Evolutionary conservation across 2,329 filamentous ascomycete genomes (phyloP).

Genomic region (Pezicula radicicola): DNA sequence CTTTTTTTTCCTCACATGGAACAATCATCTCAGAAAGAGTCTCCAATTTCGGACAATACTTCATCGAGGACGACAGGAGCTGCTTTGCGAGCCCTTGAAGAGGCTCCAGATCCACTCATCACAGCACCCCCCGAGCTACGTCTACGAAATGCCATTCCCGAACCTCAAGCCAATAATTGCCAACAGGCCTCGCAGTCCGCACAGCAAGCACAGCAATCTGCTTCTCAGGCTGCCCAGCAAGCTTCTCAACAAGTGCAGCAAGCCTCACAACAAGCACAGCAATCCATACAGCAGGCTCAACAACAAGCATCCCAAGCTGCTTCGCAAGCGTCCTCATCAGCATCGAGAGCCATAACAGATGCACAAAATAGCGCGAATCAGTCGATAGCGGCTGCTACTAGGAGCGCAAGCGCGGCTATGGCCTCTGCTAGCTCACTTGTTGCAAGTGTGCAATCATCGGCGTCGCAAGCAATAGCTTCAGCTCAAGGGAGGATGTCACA

Average conservation of each 20-base stretch:
- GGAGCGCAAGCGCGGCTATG: background rate
- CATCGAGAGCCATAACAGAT: background rate
- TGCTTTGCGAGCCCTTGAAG: background rate
- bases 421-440: background rate
- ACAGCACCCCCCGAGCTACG: background rate
- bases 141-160: background rate
- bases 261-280: background rate
- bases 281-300: background rate
- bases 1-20: too few species aligned
- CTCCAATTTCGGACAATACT: too few species aligned
- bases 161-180: background rate
- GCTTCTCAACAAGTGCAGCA: background rate
- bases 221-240: background rate
- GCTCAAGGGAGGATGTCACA: background rate
- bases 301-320: background rate
- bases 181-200: background rate
- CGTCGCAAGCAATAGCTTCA: background rate
- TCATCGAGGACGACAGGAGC: too few species aligned
- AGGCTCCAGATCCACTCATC: background rate
- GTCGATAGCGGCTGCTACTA: background rate
- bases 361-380: background rate
- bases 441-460: background rate
- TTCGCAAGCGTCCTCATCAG: background rate
- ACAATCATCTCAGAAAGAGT: too few species aligned
- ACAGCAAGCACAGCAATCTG: background rate